phyloP scores from a whole-genome alignment of 2,329 filamentous ascomycete genomes.

The Diaporthe ilicicola region DNA sequence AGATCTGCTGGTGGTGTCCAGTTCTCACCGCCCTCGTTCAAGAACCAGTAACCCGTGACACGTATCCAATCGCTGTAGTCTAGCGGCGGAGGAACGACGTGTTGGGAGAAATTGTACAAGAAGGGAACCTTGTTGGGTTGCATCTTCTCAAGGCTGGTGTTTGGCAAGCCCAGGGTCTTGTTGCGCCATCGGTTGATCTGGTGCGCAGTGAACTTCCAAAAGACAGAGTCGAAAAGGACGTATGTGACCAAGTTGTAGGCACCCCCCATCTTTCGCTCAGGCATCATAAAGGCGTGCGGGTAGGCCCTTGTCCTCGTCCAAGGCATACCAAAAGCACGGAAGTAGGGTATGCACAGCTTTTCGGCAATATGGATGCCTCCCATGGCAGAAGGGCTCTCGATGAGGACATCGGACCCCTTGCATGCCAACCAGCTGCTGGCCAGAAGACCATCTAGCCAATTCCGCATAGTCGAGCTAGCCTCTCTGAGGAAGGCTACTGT shows the following conservation, averaged over 20 bases:
- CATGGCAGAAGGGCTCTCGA: slow-evolving; percentile 97
- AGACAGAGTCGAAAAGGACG: slow-evolving; percentile 94
- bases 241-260: slow-evolving; percentile 96
- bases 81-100: slow-evolving; percentile 90
- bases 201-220: slow-evolving; percentile 91
- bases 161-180: slow-evolving; percentile 78
- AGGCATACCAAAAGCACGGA: slow-evolving; percentile 97
- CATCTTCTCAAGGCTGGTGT: slow-evolving; percentile 87
- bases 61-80: slow-evolving; percentile 98
- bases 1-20: slow-evolving; percentile 83
- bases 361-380: slow-evolving; percentile 97
- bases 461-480: slow-evolving; percentile 85
- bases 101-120: slow-evolving; percentile 95
- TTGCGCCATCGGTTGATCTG: slow-evolving; percentile 96
- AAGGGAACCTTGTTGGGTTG: slow-evolving; percentile 98
- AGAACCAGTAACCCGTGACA: slow-evolving; percentile 97
- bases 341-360: slow-evolving; percentile 91
- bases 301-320: slow-evolving; percentile 97
- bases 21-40: slow-evolving; percentile 73
- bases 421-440: slow-evolving; percentile 84
- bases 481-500: slow-evolving; percentile 90
- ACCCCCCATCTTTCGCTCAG: slow-evolving; percentile 92
- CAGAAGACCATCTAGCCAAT: slow-evolving; percentile 93
- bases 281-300: slow-evolving; percentile 94
- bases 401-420: slow-evolving; percentile 86